Evolutionary conservation across 1,284 basidiomycete genomes (phyloP), one percentile per base, ranked within the genome.

Genomic region (Fistulinella cinereoalba): DNA sequence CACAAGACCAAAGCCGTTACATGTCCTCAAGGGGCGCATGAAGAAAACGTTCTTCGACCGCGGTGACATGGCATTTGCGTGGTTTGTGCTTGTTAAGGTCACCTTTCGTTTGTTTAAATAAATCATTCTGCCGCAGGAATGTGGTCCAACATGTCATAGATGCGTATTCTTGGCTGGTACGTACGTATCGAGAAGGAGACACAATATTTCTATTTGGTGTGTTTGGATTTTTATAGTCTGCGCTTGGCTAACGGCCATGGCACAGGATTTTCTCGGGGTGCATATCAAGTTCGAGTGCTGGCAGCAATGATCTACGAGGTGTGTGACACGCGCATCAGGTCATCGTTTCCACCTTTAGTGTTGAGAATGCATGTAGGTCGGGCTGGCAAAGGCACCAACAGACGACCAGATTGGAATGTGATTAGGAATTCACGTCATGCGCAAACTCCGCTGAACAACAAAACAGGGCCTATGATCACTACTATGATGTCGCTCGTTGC

Each of bases 191-290:
- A n/a, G n/a, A n/a, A n/a, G n/a, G 60, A 65, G 18, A 56, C 48
- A 19, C 74, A 74, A 74, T 76, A 32, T 74, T 62, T 45, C 54
- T 74, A 2, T 73, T 76, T 46, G 73, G 74, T 71, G 38, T 0
- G 40, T 21, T 25, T 19, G 1, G 2, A 33, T 41, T 31, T 6
- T 39, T 3, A 16, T 28, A n/a, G 4, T 11, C 2, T 21, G 32
- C 18, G 18, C 7, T 2, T 7, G 15, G 37, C 13, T 13, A 3
- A 41, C 28, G 1, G 19, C 23, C 65, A 21, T 53, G 65, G n/a
- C n/a, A n/a, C n/a, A n/a, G n/a, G n/a, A n/a, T n/a, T n/a, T n/a
- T n/a, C n/a, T n/a, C n/a, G n/a, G 9, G 65, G 68, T 2, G 68
- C 69, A 23, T 69, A 70, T 39, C 68, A 69, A 52, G 65, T 64